Conservation (phyloP, 257 asterid species). For the Paraleonurus japonicus region DNA sequence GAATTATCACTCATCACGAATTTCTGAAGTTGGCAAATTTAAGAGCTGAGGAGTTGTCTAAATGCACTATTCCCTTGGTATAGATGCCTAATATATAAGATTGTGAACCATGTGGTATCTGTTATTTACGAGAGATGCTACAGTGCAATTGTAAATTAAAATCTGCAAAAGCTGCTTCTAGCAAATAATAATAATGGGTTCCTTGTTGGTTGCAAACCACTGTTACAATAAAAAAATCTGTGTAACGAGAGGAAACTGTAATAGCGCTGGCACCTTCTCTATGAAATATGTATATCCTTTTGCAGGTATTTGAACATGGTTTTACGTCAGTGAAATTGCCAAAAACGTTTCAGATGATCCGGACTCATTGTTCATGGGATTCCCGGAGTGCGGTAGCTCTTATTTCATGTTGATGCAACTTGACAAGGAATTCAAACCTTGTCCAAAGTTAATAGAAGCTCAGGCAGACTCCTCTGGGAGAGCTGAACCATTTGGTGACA, state of each 20-base stretch:
- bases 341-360: conserved; percentile 68
- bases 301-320: conserved; percentile 92
- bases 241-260: conserved; percentile 9
- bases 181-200: conserved; percentile 20
- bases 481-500: conserved; percentile 59
- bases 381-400: conserved; percentile 91
- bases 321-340: conserved; percentile 70
- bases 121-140: conserved; percentile 9
- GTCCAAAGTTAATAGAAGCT: conserved; percentile 81
- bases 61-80: conserved; percentile 16
- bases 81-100: conserved; percentile 18
- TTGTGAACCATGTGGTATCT: conserved; percentile 1
- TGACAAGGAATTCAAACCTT: conserved; percentile 86
- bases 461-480: conserved; percentile 63
- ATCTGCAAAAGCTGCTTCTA: conserved; percentile 13
- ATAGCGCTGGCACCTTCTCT: conserved; percentile 15
- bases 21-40: background rate
- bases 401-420: conserved; percentile 90
- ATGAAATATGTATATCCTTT: conserved; percentile 24
- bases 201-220: conserved; percentile 20
- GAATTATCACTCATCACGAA: background rate
- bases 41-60: conserved; percentile 13
- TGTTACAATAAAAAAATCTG: conserved; percentile 10
- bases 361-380: conserved; percentile 79
- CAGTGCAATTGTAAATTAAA: conserved; percentile 19